These are phyloP conservation scores for Melampsora americana DNA, from an alignment of 1,284 basidiomycete species.

Conservation along the genomic window DNA sequence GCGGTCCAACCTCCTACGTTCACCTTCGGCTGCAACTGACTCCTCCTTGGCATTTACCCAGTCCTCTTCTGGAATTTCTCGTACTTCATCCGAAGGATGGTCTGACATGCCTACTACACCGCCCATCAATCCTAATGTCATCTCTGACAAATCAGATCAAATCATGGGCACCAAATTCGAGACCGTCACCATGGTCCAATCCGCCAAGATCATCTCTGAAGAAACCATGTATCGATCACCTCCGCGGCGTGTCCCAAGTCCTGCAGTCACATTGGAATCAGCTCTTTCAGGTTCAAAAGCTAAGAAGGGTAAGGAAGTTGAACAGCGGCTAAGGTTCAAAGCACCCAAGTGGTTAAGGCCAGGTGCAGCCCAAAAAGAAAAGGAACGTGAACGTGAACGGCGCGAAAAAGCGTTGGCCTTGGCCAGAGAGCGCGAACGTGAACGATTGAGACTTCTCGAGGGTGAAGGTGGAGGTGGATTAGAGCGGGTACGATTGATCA, in stretches of 20 bases:
- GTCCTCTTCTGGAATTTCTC: constrained; percentile 37
- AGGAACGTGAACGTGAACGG: constrained; percentile 33
- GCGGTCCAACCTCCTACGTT: constrained; percentile 17
- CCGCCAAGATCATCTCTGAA: constrained; percentile 43
- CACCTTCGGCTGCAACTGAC: constrained; percentile 40
- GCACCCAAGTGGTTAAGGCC: constrained; percentile 44
- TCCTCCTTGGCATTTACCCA: constrained; percentile 37
- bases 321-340: constrained; percentile 43
- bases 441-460: constrained; percentile 33
- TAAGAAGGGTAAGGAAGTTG: constrained; percentile 44
- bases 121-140: constrained; percentile 1
- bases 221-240: constrained; percentile 45
- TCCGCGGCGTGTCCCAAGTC: not conserved
- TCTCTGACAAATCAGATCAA: constrained; percentile 14
- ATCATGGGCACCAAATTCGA: not conserved
- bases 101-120: constrained; percentile 44
- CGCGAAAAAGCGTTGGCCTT: constrained; percentile 41
- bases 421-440: constrained; percentile 32
- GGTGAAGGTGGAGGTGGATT: constrained; percentile 18
- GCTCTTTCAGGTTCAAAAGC: constrained; percentile 44
- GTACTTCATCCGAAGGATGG: constrained; percentile 43
- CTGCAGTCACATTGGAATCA: constrained; percentile 28
- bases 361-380: constrained; percentile 38
- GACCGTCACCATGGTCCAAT: constrained; percentile 29
- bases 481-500: constrained; percentile 40